Evolutionary conservation across 2,329 filamentous ascomycete genomes (phyloP).

Genomic region (Paecilomyces niveus): DNA sequence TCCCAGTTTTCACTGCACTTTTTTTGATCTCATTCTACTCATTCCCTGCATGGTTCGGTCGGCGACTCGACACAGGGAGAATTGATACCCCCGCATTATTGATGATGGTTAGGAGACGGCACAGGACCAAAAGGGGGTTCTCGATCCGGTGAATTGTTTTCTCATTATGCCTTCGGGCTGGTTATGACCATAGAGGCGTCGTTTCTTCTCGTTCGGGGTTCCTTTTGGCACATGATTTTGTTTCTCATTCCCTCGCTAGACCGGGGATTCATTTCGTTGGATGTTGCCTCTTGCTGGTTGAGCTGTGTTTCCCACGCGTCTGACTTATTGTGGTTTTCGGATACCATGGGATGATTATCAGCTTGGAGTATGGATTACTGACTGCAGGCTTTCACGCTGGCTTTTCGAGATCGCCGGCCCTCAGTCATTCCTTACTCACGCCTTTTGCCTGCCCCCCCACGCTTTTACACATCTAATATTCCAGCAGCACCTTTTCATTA

Average conservation of each 20-base stretch:
- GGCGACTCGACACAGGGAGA: slow-evolving; percentile 13
- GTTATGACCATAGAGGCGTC: slow-evolving; percentile 33
- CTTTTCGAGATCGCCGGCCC: background rate
- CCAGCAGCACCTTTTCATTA: background rate
- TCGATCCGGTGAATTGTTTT: background rate
- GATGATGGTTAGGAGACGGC: background rate
- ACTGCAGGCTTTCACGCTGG: background rate
- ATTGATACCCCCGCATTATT: slow-evolving; percentile 18
- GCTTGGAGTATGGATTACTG: background rate
- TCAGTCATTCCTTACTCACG: background rate
- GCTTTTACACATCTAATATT: background rate
- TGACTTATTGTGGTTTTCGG: background rate
- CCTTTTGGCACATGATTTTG: slow-evolving; percentile 15
- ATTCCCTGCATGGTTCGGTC: slow-evolving; percentile 12
- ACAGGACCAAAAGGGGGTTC: background rate
- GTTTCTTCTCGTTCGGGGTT: slow-evolving; percentile 22
- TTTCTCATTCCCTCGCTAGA: slow-evolving; percentile 30
- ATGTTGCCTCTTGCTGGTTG: background rate
- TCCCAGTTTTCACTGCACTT: slow-evolving; percentile 1
- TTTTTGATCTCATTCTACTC: slow-evolving; percentile 16
- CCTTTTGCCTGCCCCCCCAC: background rate
- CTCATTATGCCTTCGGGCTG: slow-evolving; percentile 3
- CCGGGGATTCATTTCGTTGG: slow-evolving; percentile 3
- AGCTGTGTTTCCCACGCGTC: background rate
- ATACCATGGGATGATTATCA: background rate